Base-by-base conservation (phyloP, 257 asterid species). In the Mentha longifolia region DNA sequence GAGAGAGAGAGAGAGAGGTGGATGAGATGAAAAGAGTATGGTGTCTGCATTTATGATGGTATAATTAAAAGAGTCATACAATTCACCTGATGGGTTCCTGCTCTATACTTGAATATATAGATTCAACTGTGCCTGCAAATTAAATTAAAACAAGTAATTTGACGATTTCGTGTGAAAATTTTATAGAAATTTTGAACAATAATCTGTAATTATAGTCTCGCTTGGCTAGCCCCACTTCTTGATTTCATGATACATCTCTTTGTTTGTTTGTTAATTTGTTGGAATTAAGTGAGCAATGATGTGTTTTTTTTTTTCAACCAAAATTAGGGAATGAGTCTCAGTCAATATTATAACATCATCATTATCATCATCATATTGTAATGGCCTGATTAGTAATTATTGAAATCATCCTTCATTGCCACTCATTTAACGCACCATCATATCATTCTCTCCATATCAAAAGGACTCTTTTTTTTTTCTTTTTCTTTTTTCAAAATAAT, bases 351-450 rank as follows among this genome's bases (percentile, higher is more conserved):
- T 46, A 61, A 62, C 72, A 76, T 47, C 67, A 42, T 42, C 47
- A 42, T 39, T 39, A 39, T 6, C 47, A 66, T 77, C 62, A 50
- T 61, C n/a, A 62, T 50, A 59, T 72, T 66, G 66, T 50, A 43
- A 72, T 50, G 70, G 22, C 17, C 35, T 33, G 57, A 65, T 47
- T 43, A 78, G 68, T 70, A 65, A 70, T 74, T 51, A 78, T 58
- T 65, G 16, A 42, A 58, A 65, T 63, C 62, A 66, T 45, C 41
- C 56, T 35, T 37, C 70, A 59, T 72, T 43, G 28, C 17, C 68
- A 11, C 52, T 45, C 75, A 46, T 64, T 67, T 55, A 61, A 55
- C 60, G 20, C 10, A 4, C 42, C 65, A 28, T 67, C 74, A 22
- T 22, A 60, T 61, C 70, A 54, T 19, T 49, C 15, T 56, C 64